Percentiles rank a stretch among this genome's conserved stretches.
phyloP scores from a whole-genome alignment of 2,329 filamentous ascomycete genomes.

The Ophiosphaerella korrae region DNA sequence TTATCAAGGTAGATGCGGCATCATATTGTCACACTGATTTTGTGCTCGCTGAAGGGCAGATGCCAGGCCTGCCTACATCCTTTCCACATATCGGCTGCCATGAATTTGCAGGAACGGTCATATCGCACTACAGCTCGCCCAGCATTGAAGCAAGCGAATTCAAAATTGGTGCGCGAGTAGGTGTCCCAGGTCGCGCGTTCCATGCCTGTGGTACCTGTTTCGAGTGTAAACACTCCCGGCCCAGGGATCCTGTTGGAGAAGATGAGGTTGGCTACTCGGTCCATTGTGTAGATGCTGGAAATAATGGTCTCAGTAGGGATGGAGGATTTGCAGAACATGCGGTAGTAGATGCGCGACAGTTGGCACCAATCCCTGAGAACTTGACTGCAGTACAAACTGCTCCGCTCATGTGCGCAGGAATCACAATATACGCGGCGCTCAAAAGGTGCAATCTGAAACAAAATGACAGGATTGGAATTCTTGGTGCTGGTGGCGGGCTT shows the following conservation, averaged over 20 bases:
- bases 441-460: conserved; percentile 41
- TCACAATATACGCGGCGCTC: conserved; percentile 51
- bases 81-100: conserved; percentile 55
- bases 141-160: conserved; percentile 25
- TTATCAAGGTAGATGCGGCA: conserved; percentile 54
- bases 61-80: conserved; percentile 41
- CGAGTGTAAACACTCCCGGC: conserved; percentile 43
- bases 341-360: conserved; percentile 49
- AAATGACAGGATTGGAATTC: conserved; percentile 47
- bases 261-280: conserved; percentile 50
- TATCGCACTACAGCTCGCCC: conserved; percentile 35
- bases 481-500: conserved; percentile 46
- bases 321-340: conserved; percentile 54
- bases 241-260: conserved; percentile 30
- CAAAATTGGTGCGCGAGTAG: conserved; percentile 43
- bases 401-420: conserved; percentile 52
- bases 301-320: conserved; percentile 39
- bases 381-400: conserved; percentile 48
- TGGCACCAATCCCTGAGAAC: conserved; percentile 39
- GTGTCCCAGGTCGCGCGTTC: conserved; percentile 51
- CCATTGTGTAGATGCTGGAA: conserved; percentile 42
- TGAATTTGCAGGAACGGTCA: conserved; percentile 53
- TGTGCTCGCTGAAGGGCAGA: conserved; percentile 44
- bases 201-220: conserved; percentile 50
- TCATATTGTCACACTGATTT: conserved; percentile 56